phyloP scores from a whole-genome alignment of 331 rosid genomes.

The Spiraea crenata region DNA sequence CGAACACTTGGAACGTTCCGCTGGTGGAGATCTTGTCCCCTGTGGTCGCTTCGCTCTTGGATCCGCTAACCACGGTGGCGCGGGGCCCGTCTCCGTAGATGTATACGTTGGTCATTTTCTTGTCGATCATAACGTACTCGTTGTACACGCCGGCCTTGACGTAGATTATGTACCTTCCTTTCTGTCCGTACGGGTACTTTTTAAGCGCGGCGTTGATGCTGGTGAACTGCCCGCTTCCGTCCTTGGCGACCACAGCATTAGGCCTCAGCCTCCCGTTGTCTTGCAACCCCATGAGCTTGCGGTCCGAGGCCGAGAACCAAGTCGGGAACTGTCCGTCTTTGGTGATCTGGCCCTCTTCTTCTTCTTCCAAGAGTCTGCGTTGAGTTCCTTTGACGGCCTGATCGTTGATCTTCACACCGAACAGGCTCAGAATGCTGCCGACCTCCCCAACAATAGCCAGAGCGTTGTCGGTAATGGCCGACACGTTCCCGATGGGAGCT shows the following conservation, averaged over 20 bases:
- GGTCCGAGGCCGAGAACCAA: conserved; percentile 40
- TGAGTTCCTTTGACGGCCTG: conserved; percentile 20
- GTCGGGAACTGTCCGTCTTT: conserved; percentile 26
- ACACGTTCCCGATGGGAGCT: conserved; percentile 25
- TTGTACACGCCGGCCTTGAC: conserved; percentile 34
- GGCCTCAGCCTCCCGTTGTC: conserved; percentile 2
- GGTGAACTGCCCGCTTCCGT: conserved; percentile 38
- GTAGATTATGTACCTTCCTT: conserved; percentile 36
- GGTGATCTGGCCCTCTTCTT: neutral
- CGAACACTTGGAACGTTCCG: conserved; percentile 6
- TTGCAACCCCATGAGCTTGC: conserved; percentile 32
- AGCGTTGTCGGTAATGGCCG: conserved; percentile 43
- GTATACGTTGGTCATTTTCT: conserved; percentile 15
- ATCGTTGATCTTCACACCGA: conserved; percentile 25
- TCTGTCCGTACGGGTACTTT: conserved; percentile 30
- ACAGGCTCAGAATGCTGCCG: conserved; percentile 11
- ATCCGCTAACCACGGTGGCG: conserved; percentile 43
- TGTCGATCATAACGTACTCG: conserved; percentile 24
- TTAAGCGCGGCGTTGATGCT: conserved; percentile 34
- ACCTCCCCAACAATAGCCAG: conserved; percentile 45
- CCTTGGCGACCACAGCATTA: conserved; percentile 43
- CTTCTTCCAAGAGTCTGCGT: conserved; percentile 35
- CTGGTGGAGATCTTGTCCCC: conserved; percentile 11
- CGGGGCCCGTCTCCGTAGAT: conserved; percentile 51
- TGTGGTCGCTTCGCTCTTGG: neutral